Evolutionary conservation across 148 eudicot species (phyloP).

Genomic region (Vaccinium corymbosum): DNA sequence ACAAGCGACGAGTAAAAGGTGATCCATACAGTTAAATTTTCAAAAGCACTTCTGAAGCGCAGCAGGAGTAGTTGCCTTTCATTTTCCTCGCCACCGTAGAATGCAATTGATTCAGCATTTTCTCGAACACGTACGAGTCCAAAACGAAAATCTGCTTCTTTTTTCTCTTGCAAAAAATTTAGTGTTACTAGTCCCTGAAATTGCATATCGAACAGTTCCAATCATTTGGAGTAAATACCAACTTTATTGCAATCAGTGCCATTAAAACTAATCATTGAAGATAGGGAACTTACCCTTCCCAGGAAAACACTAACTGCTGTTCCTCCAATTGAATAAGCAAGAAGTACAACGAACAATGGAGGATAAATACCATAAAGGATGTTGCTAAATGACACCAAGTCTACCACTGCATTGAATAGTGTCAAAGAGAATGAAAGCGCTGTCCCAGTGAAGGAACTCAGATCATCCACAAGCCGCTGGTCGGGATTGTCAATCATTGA

Average conservation of each 20-base stretch:
- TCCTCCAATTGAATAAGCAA: conserved; percentile 80
- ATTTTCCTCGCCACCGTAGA: conserved; percentile 86
- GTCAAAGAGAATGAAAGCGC: conserved; percentile 80
- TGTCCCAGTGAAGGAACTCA: conserved; percentile 87
- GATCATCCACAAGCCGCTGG: conserved; percentile 92
- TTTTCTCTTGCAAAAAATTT: conserved; percentile 90
- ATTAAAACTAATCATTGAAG: neutral
- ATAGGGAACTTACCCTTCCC: conserved; percentile 58
- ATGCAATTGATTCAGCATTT: conserved; percentile 96
- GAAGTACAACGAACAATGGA: conserved; percentile 76
- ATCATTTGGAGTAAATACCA: neutral
- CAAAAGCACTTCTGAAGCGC: conserved; percentile 83
- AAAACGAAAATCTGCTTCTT: conserved; percentile 92
- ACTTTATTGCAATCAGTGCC: neutral
- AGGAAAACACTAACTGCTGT: conserved; percentile 71
- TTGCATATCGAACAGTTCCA: conserved; percentile 12
- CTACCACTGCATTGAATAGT: conserved; percentile 77
- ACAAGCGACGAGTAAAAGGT: neutral
- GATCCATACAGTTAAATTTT: conserved; percentile 63
- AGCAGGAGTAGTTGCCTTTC: conserved; percentile 75
- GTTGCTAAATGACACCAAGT: conserved; percentile 87
- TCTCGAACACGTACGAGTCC: conserved; percentile 92
- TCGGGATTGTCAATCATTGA: conserved; percentile 92
- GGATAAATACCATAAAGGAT: conserved; percentile 85
- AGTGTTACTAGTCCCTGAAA: conserved; percentile 68